These are phyloP conservation scores for Fraxinus floribunda DNA, from an alignment of 305 asterid species.

Conservation along the genomic window DNA sequence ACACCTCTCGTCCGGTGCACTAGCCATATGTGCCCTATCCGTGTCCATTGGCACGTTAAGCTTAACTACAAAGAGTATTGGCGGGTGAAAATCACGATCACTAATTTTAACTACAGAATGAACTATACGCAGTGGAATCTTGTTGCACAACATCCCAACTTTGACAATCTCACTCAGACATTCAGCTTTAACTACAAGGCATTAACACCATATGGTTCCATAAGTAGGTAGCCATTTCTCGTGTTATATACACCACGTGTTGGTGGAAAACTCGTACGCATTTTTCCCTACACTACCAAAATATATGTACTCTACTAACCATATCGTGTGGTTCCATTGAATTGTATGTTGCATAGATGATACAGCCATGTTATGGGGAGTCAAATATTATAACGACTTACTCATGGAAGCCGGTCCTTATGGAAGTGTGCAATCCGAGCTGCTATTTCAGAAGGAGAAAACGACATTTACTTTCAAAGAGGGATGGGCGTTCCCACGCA, in stretches of 20 bases:
- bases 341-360: conserved; percentile 41
- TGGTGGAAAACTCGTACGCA: background rate
- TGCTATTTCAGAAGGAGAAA: conserved; percentile 46
- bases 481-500: conserved; percentile 66
- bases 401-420: conserved; percentile 43
- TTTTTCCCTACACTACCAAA: background rate
- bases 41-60: conserved; percentile 62
- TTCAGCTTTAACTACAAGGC: conserved; percentile 58
- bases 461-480: conserved; percentile 40
- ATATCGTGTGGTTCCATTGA: background rate
- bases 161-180: conserved; percentile 38
- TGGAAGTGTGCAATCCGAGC: conserved; percentile 60
- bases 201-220: conserved; percentile 28
- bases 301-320: background rate
- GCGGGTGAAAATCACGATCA: conserved; percentile 37
- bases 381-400: conserved; percentile 48
- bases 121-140: conserved; percentile 61
- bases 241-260: background rate
- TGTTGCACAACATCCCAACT: conserved; percentile 55
- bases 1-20: conserved; percentile 18
- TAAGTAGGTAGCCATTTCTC: conserved; percentile 38
- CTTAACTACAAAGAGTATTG: conserved; percentile 49
- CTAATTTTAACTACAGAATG: conserved; percentile 38
- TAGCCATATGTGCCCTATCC: conserved; percentile 53
- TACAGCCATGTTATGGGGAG: conserved; percentile 29